Conservation (phyloP, 441 rosid genomes). For the Aquilaria agallochum region DNA sequence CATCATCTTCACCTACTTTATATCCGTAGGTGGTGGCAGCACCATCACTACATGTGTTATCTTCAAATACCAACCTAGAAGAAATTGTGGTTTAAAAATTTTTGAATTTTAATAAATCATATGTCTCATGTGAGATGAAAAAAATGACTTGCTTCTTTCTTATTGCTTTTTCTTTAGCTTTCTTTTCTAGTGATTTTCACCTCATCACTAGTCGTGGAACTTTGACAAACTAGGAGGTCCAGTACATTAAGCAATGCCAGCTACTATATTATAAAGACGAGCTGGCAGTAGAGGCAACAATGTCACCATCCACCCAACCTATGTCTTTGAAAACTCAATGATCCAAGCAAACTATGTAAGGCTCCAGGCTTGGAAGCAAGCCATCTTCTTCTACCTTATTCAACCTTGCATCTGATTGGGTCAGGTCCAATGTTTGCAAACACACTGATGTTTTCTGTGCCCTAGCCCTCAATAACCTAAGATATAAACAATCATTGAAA, state of each 20-base stretch:
- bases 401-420: conserved; percentile 65
- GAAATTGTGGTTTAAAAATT: too few relatives aligned
- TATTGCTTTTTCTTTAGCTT: conserved; percentile 15
- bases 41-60: too few relatives aligned
- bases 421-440: conserved; percentile 68
- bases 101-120: conserved; percentile 20
- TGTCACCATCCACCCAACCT: conserved; percentile 69
- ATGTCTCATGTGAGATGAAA: conserved; percentile 75
- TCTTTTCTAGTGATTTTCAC: conserved; percentile 26
- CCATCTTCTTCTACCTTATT: conserved; percentile 78
- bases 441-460: conserved; percentile 76
- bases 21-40: too few relatives aligned
- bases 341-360: conserved; percentile 72
- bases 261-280: conserved; percentile 89
- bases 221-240: conserved; percentile 53
- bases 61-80: too few relatives aligned
- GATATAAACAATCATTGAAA: conserved; percentile 77
- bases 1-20: too few relatives aligned
- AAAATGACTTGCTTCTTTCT: conserved; percentile 30
- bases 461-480: conserved; percentile 48
- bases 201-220: conserved; percentile 37
- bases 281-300: conserved; percentile 78
- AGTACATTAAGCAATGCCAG: conserved; percentile 69
- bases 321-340: conserved; percentile 60
- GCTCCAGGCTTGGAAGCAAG: conserved; percentile 89